These are phyloP conservation scores for Hanseniaspora singularis DNA, from an alignment of 805 yeast genomes.

Conservation along the genomic window DNA sequence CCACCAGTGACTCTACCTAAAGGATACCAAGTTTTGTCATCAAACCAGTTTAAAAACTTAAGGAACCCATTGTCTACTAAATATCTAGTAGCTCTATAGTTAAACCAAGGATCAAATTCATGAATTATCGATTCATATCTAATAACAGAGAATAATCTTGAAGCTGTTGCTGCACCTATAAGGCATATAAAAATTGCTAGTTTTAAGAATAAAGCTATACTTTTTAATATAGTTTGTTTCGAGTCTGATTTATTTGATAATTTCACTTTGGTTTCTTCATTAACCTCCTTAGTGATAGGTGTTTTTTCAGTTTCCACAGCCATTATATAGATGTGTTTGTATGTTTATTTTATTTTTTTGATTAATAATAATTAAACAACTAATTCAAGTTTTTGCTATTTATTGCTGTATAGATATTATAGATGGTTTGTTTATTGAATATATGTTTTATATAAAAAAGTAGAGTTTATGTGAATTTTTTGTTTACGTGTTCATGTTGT, in stretches of 20 bases:
- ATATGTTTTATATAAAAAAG: too few relatives aligned
- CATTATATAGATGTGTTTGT: background rate
- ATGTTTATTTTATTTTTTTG: too few relatives aligned
- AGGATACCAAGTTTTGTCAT: slow-evolving; percentile 98
- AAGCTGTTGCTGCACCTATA: slow-evolving; percentile 83
- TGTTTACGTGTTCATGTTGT: too few relatives aligned
- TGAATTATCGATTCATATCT: slow-evolving; percentile 93
- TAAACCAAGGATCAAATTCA: slow-evolving; percentile 96
- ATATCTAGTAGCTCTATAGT: slow-evolving; percentile 90
- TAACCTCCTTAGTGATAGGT: background rate
- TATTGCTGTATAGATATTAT: background rate
- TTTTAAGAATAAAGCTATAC: slow-evolving; percentile 31
- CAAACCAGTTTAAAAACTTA: slow-evolving; percentile 95
- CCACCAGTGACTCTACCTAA: slow-evolving; percentile 99
- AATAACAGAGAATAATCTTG: slow-evolving; percentile 90
- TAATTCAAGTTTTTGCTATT: background rate
- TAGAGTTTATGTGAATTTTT: too few relatives aligned
- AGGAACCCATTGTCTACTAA: slow-evolving; percentile 72
- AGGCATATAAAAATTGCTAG: slow-evolving; percentile 60
- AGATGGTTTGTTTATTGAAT: too few relatives aligned
- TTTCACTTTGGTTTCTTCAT: background rate
- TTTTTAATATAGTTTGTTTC: background rate
- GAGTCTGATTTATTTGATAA: background rate
- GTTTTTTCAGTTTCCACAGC: background rate
- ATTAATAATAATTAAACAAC: too few relatives aligned